Evolutionary conservation across 805 yeast genomes (phyloP).

Genomic region (Kuraishia hungarica): DNA sequence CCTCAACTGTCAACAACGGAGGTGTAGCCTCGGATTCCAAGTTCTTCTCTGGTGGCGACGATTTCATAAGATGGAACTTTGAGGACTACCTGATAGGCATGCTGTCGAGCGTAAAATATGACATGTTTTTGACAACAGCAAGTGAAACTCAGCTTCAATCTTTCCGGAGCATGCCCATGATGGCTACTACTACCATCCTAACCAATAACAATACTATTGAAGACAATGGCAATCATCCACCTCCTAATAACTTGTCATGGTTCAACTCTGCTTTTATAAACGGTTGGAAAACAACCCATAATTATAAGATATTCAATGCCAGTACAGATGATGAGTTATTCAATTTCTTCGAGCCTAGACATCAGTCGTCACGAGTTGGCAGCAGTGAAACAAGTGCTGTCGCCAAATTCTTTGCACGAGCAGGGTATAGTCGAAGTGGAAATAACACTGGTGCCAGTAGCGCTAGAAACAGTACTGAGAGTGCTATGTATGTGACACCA

Average conservation of each 20-base stretch:
- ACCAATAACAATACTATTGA: conserved; percentile 11
- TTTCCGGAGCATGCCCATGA: conserved; percentile 3
- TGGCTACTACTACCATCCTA: background rate
- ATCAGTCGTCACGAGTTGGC: conserved; percentile 12
- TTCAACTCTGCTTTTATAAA: conserved; percentile 39
- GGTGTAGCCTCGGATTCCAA: conserved; percentile 31
- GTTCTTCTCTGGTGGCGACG: conserved; percentile 66
- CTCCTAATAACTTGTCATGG: conserved; percentile 25
- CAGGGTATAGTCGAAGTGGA: background rate
- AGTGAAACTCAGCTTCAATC: conserved; percentile 27
- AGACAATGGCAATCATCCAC: conserved; percentile 9
- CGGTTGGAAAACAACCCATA: conserved; percentile 46
- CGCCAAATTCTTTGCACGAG: background rate
- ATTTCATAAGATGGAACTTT: conserved; percentile 76
- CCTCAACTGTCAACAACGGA: conserved; percentile 13
- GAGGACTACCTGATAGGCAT: conserved; percentile 84
- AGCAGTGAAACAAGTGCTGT: background rate
- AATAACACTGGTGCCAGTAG: background rate
- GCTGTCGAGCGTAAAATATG: conserved; percentile 63
- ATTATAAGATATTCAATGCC: conserved; percentile 43
- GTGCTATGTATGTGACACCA: background rate
- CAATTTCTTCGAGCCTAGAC: conserved; percentile 27
- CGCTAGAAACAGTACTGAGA: background rate
- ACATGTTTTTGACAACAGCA: conserved; percentile 38
- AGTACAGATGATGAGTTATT: conserved; percentile 65